Base-by-base conservation (phyloP, 192 early-diverging fungal genomes). In the Endogone sp. region DNA sequence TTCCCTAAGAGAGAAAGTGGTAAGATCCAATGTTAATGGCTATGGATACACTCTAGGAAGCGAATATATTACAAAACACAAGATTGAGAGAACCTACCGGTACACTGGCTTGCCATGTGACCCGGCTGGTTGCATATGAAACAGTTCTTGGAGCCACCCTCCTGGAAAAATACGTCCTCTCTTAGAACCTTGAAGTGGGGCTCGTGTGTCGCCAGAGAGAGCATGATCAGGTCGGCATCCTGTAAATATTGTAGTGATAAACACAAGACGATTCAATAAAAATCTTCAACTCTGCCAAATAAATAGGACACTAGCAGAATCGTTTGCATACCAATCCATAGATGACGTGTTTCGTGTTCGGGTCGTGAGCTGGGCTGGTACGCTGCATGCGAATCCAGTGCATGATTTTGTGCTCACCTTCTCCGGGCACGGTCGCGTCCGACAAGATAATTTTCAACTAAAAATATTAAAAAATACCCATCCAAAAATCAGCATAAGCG, bases 351-450 rank as follows among this genome's bases (percentile, higher is more conserved):
- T 85, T 81, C 8, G 93, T 94, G 73, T 98, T 98, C n/a, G 94
- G 91, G 64, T 94, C 82, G 56, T 97, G 93, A 27, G 87, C 85
- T 2, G 91, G 88, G 65, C 84, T 87, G 30, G 89, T 82, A 60
- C 94, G 88, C 62, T 92, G 90, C 4, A 84, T 78, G 13, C 97
- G 89, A 63, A 99, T 90, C 71, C 90, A 99, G 69, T 97, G 92
- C 97, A 98, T 99, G 73, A 99, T 95, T 82, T 98, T 99, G 79
- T 99, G 97, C 78, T 99, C 97, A 54, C 97, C 97, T 82, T 99
- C 97, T 62, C 97, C 97, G 3, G 97, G 95, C 0, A 98, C 95
- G 27, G 91, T 94, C 65, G 95, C 94, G 60, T 98, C 97, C 0
- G 93, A 95, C 9, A 99, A 74, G 64, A 99, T 86, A 13, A 98